Percentiles rank a stretch among this genome's conserved stretches.
phyloP scores from a whole-genome alignment of 148 eudicot species.

The Drosera capensis region DNA sequence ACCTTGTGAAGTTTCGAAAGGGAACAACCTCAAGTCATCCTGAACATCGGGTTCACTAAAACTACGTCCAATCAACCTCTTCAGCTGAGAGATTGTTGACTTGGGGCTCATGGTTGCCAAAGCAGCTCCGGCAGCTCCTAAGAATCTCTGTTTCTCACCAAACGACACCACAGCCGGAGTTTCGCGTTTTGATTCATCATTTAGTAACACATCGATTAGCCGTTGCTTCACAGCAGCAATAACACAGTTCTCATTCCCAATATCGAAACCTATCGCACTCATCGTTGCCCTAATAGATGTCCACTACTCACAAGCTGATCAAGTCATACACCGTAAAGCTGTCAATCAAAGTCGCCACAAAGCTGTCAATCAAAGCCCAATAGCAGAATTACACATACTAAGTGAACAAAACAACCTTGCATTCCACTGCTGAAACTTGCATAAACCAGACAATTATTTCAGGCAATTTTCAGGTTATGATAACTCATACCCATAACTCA shows the following conservation, averaged over 20 bases:
- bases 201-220: constrained; percentile 75
- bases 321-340: no score
- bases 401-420: no score
- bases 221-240: constrained; percentile 61
- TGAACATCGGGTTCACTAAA: constrained; percentile 44
- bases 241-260: constrained; percentile 90
- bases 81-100: constrained; percentile 80
- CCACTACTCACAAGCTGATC: constrained; percentile 2
- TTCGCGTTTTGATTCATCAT: constrained; percentile 79
- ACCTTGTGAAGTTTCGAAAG: constrained; percentile 67
- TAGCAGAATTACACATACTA: no score
- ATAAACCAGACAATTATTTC: no score
- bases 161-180: constrained; percentile 78
- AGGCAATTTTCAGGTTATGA: no score
- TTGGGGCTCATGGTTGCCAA: constrained; percentile 73
- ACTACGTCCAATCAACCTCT: constrained; percentile 57
- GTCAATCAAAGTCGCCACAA: no score
- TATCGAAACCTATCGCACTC: constrained; percentile 80
- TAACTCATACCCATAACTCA: no score
- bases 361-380: no score
- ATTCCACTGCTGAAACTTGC: no score
- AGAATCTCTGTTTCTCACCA: constrained; percentile 77
- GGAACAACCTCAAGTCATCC: constrained; percentile 48
- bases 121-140: constrained; percentile 85
- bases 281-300: constrained; percentile 15